Base-by-base conservation (phyloP, 768 basidiomycete species). In the Tephrocybe sp. region DNA sequence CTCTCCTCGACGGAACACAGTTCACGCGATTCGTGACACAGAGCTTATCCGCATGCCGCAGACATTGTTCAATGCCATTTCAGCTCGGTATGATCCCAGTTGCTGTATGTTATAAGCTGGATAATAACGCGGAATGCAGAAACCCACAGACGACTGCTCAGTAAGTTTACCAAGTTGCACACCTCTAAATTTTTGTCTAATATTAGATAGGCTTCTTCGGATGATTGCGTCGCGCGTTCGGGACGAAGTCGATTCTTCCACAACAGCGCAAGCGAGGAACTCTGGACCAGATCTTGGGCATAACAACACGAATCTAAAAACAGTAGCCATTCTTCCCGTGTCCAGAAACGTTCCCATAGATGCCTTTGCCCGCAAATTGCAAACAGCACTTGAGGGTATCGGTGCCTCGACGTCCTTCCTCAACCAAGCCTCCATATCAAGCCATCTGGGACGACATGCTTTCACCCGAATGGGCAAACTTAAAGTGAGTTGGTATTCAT, bases 21-120 rank as follows among this genome's bases (percentile, higher is more conserved):
- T 98, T 14, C 96, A 98, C 69, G 97, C 97, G 6, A 98, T 99
- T 56, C 92, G 97, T 60, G 97, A 99, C 64, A 93, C 94, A 0
- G 97, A 99, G 66, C 77, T 99, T 11, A 96, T 96, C 23, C 76
- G 96, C 23, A 97, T 99, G 89, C 97, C 97, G 1, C 85, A 90
- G 62, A 97, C 97, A 0, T 76, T 99, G 9, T 99, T 98, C 75
- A 98, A 98, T 66, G 97, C 97, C 0, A 96, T 98, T 52, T 92
- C 91, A 39, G 86, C 89, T 10, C 74, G 89, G 88, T 87, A 53
- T 55, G 79, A 31, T 9, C 19, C 11, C 43, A 26, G 53, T 8
- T 20, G 32, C 30, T 2, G 34, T 43, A 20, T 17, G 30, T 22
- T 22, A 9, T n/a, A 16, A n/a, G 33, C 39, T 22, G 17, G 10